Conservation (phyloP, 2,329 filamentous ascomycete species). For the Aspergillus ruber region DNA sequence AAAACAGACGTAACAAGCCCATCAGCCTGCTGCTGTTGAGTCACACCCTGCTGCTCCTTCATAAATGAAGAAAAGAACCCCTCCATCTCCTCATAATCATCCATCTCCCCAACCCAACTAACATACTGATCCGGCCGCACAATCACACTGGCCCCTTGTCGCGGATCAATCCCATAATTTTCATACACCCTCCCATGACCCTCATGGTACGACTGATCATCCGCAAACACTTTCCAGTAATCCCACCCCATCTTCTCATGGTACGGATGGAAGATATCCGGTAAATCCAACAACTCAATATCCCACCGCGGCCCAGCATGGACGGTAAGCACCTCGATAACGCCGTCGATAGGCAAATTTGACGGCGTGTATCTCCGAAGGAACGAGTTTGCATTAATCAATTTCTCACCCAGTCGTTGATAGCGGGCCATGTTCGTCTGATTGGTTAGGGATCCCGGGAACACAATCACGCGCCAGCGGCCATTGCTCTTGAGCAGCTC, state of each 20-base stretch:
- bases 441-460: conserved; percentile 52
- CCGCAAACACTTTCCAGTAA: conserved; percentile 10
- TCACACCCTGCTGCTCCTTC: conserved; percentile 12
- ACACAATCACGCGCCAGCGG: conserved; percentile 43
- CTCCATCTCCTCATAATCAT: conserved; percentile 13
- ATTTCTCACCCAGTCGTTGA: conserved; percentile 41
- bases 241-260: conserved; percentile 29
- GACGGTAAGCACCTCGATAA: conserved; percentile 57
- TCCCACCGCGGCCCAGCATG: conserved; percentile 49
- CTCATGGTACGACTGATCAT: conserved; percentile 10
- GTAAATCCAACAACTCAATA: conserved; percentile 47
- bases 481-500: conserved; percentile 32
- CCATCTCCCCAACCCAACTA: conserved; percentile 14
- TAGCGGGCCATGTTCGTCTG: conserved; percentile 41
- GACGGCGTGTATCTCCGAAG: conserved; percentile 41
- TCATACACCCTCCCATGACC: conserved; percentile 50
- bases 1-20: neutral
- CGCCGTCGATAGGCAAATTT: conserved; percentile 34
- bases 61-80: conserved; percentile 10
- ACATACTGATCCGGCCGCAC: conserved; percentile 54
- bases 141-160: conserved; percentile 41
- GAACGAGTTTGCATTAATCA: conserved; percentile 35
- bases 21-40: neutral
- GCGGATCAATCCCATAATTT: conserved; percentile 45
- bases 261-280: conserved; percentile 44